Conservation (phyloP, 805 yeast species). For the Lipomyces sp. region DNA sequence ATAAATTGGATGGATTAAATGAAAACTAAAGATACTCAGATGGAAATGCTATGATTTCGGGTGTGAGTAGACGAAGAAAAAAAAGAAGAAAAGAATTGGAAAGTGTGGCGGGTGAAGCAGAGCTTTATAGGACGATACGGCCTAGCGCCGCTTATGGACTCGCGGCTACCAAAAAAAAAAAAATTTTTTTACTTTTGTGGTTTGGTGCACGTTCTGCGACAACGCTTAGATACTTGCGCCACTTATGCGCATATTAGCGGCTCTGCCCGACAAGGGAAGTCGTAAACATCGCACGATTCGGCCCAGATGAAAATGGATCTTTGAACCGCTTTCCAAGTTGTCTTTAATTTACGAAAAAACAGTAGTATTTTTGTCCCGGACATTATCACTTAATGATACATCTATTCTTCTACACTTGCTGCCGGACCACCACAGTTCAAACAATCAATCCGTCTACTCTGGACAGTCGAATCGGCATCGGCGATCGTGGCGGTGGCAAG, state of each 20-base stretch:
- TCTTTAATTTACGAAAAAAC: neutral
- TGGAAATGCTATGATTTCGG: constrained; percentile 50
- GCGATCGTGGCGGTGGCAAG: neutral
- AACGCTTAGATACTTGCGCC: neutral
- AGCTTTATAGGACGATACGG: constrained; percentile 22
- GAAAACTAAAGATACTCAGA: constrained; percentile 43
- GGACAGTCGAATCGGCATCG: too few species aligned
- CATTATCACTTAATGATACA: neutral
- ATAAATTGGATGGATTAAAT: constrained; percentile 2
- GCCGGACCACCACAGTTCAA: neutral
- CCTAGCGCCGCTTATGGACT: neutral
- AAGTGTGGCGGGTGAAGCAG: constrained; percentile 20
- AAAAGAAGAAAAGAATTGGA: constrained; percentile 39
- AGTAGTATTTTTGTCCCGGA: too few species aligned
- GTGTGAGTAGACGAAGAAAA: constrained; percentile 50
- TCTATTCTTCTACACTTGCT: neutral
- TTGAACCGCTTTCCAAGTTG: neutral
- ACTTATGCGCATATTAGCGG: neutral
- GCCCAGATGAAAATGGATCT: neutral
- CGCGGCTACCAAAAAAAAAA: constrained; percentile 16
- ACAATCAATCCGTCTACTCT: too few species aligned
- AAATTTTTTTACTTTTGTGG: constrained; percentile 8
- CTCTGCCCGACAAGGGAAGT: neutral
- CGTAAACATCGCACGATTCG: neutral
- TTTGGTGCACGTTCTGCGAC: neutral